Percentiles rank a stretch among this genome's conserved stretches.
Evolutionary conservation across 139 green algal genomes (phyloP).

Genomic region (Volvox africanus): DNA sequence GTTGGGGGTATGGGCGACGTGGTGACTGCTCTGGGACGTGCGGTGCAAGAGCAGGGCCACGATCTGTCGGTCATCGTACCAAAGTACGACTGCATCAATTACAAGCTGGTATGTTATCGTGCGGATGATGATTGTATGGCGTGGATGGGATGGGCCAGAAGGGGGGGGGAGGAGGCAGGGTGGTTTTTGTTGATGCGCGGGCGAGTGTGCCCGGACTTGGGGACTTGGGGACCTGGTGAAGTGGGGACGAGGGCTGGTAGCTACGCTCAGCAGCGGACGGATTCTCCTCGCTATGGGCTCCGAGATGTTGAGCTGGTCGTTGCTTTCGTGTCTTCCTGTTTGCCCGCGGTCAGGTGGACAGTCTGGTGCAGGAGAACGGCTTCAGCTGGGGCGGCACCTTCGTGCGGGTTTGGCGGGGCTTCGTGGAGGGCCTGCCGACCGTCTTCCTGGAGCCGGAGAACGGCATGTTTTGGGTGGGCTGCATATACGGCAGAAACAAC

Average conservation of each 20-base stretch:
- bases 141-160: too few relatives aligned
- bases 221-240: too few relatives aligned
- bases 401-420: constrained; percentile 72
- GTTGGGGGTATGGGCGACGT: constrained; percentile 96
- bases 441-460: constrained; percentile 87
- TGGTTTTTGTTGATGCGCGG: too few relatives aligned
- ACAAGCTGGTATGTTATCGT: constrained; percentile 70
- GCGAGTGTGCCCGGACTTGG: too few relatives aligned
- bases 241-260: too few relatives aligned
- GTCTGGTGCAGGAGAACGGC: constrained; percentile 70
- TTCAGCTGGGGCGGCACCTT: constrained; percentile 78
- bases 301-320: too few relatives aligned
- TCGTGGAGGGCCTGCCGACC: constrained; percentile 82
- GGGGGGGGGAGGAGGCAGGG: too few relatives aligned
- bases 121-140: too few relatives aligned
- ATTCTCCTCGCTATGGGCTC: too few relatives aligned
- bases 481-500: constrained; percentile 89
- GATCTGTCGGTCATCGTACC: constrained; percentile 88
- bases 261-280: too few relatives aligned
- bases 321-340: too few relatives aligned
- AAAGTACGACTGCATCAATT: constrained; percentile 97
- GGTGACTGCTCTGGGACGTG: constrained; percentile 90
- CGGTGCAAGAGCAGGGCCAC: constrained; percentile 93
- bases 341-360: constrained; percentile 52
- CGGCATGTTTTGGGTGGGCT: constrained; percentile 85